Evolutionary conservation across 805 yeast genomes (phyloP), one percentile per base, ranked within the genome.

Genomic region (Saccharomycopsis javanensis): DNA sequence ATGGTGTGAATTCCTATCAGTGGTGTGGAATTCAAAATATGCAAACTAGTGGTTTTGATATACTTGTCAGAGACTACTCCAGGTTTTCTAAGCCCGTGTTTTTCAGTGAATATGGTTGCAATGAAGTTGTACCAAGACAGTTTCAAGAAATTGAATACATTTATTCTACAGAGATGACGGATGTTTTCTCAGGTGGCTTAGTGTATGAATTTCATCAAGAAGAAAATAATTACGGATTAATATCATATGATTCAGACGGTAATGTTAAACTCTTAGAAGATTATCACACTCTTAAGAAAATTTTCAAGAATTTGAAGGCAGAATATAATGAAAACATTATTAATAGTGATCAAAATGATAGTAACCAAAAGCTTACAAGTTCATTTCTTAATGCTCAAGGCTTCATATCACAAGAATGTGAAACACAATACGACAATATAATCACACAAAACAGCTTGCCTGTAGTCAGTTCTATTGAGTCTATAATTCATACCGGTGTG

Each of bases 91-190:
- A 82, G 57, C 98, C 98, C 0, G 79, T 92, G 0, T 86, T 92
- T 68, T 79, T 92, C 55, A 88, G 97, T 1, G 98, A 92, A 73
- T 89, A 82, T 71, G 97, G 97, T 5, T 90, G 97, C 70, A 90
- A 90, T 66, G 83, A 81, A 60, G 85, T 90, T 1, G 70, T 74
- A 27, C 97, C 97, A 1, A 78, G 97, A 60, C 63, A 70, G 4
- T 91, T 91, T 69, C 88, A 84, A 48, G 97, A 91, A 67, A 79
- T 89, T 27, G 75, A 74, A 18, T 75, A 88, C 2, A 72, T 91
- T 23, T 88, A 81, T 65, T 84, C 95, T 0, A 68, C 72, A 8
- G 80, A 80, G 48, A 90, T 91, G 97, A 73, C 82, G 27, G 76
- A 76, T 13, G 85, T 82, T 0, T 88, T 91, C 66, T 79, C 88